Evolutionary conservation across 2,329 filamentous ascomycete species (phyloP), one percentile per base, ranked within the genome.

Genomic region (Penicillium expansum): DNA sequence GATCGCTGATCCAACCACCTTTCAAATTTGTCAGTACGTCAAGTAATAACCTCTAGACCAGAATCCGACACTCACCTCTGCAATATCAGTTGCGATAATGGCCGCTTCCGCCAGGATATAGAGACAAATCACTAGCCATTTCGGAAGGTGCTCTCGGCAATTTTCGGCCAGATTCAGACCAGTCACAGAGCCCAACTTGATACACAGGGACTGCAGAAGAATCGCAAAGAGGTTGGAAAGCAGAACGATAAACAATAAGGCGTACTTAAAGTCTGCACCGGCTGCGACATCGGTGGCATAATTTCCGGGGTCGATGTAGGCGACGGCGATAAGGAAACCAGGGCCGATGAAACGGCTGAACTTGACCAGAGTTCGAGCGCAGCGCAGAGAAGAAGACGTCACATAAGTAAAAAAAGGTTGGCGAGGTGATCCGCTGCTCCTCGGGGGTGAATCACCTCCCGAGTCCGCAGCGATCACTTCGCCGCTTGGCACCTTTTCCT

Each of bases 21-120:
- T 60, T n/a, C 29, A 30, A 20, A 2, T 7, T 51, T 35, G 38
- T 42, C 18, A 51, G 14, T 33, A 45, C 50, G 30, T 58, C 35
- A 18, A 49, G 29, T 7, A 14, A 13, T 13, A 22, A 2, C 1
- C 8, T 29, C 29, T 37, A 33, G 10, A 33, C 4, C 9, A 35
- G 22, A 18, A 41, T n/a, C n/a, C 8, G 11, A n/a, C 13, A 53
- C 73, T 62, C 65, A 82, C 83, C 74, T 89, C 86, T 55, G 86
- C 86, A 61, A 90, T 84, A 69, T 90, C 87, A 0, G 87, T 90
- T 0, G 87, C 87, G 52, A 90, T 85, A 56, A 90, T 90, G 58
- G 87, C 86, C 5, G 81, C 74, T 70, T 90, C 87, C 1, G 86
- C 83, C 60, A 90, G 76, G 20, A 80, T 70, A 65, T 89, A 90